phyloP scores from a whole-genome alignment of 164 flowering plant genomes.

The Magnolia officinalis region DNA sequence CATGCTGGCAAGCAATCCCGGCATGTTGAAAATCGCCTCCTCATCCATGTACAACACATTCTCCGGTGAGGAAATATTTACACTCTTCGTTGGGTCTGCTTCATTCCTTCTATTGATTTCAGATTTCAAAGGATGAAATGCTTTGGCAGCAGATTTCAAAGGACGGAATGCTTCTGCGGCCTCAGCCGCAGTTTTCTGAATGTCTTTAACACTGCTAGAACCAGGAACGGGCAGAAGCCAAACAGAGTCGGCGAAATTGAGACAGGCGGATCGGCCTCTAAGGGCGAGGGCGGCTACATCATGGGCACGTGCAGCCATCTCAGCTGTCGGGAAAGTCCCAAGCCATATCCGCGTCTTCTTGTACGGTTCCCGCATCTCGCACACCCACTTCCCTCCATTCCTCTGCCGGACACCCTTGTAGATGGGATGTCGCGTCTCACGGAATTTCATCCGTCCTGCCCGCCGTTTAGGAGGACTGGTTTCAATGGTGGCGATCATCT shows the following conservation, averaged over 20 bases:
- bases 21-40: conserved; percentile 31
- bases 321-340: conserved; percentile 53
- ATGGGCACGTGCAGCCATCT: conserved; percentile 73
- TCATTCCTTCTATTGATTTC: neutral
- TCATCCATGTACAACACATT: conserved; percentile 11
- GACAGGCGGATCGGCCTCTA: conserved; percentile 19
- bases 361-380: conserved; percentile 68
- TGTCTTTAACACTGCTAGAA: conserved; percentile 17
- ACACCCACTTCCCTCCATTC: conserved; percentile 55
- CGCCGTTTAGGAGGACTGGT: conserved; percentile 44
- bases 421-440: conserved; percentile 64
- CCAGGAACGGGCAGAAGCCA: conserved; percentile 22
- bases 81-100: no score
- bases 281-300: conserved; percentile 67
- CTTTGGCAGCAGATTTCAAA: neutral
- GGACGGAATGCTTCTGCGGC: conserved; percentile 20
- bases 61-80: neutral
- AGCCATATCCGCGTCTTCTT: conserved; percentile 64
- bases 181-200: conserved; percentile 16
- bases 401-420: conserved; percentile 56
- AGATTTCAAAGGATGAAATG: no score
- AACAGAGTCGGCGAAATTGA: conserved; percentile 25
- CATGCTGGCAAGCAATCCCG: conserved; percentile 27
- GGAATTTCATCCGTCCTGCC: conserved; percentile 54
- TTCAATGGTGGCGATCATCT: conserved; percentile 28